These are phyloP conservation scores for Lycium barbarum DNA, from an alignment of 257 asterid genomes.

Conservation along the genomic window DNA sequence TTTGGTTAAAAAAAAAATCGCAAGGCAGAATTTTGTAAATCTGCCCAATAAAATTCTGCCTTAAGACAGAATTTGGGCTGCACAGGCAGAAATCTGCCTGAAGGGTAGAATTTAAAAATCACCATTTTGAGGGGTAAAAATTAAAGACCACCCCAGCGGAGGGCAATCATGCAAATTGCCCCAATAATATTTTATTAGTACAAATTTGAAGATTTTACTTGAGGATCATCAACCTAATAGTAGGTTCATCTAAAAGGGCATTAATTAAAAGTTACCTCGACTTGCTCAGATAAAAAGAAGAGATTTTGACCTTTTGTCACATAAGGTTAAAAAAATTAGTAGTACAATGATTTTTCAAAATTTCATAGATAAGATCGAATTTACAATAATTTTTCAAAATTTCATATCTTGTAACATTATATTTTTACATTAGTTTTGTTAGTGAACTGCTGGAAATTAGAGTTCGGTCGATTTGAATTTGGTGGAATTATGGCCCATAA, in stretches of 20 bases:
- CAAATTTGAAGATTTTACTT: not conserved
- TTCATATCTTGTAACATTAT: not conserved
- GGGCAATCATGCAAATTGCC: too few species aligned
- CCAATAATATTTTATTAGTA: not conserved
- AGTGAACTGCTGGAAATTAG: too few species aligned
- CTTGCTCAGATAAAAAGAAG: not conserved
- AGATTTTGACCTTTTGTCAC: not conserved
- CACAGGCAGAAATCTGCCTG: too few species aligned
- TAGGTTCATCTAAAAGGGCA: not conserved
- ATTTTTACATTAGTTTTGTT: not conserved
- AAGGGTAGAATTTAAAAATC: too few species aligned
- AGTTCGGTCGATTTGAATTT: too few species aligned
- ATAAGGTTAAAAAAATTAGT: not conserved
- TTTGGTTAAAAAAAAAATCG: too few species aligned
- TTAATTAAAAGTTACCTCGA: not conserved
- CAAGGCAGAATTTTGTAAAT: too few species aligned
- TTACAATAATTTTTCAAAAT: not conserved
- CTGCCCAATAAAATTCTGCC: too few species aligned
- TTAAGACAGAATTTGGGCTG: too few species aligned
- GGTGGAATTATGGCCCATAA: too few species aligned
- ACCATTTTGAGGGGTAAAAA: too few species aligned
- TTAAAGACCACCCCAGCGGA: too few species aligned
- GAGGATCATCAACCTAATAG: not conserved
- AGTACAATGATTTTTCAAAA: not conserved
- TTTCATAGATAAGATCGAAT: conserved; percentile 4